Percentiles rank a stretch among this genome's conserved stretches.
Evolutionary conservation across 352 stramenopile genomes (phyloP).

Genomic region (Plasmopara halstedii): DNA sequence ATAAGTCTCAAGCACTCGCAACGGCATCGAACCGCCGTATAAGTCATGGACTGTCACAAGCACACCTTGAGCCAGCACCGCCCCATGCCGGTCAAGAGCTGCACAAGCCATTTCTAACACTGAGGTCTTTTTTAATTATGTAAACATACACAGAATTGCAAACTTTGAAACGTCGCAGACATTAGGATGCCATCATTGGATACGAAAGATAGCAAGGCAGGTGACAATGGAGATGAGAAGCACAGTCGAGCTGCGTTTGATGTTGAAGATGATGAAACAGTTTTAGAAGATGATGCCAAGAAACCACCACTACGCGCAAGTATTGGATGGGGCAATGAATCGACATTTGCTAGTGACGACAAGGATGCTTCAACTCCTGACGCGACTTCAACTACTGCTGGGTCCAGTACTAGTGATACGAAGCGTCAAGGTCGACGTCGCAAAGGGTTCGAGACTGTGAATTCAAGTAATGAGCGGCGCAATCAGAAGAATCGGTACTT

Average conservation of each 20-base stretch:
- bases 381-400: constrained; percentile 4
- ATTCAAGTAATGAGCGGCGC: constrained; percentile 13
- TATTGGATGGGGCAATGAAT: constrained; percentile 52
- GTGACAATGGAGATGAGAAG: constrained; percentile 9
- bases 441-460: constrained; percentile 37
- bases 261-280: constrained; percentile 31
- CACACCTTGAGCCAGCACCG: constrained; percentile 35
- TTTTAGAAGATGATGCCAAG: constrained; percentile 34
- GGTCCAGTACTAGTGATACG: constrained; percentile 20
- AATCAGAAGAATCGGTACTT: constrained; percentile 71
- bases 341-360: constrained; percentile 19
- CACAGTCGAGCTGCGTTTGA: constrained; percentile 28
- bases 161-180: constrained; percentile 9
- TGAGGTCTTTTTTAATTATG: too few relatives aligned
- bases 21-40: constrained; percentile 34
- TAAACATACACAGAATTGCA: too few relatives aligned
- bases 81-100: constrained; percentile 34
- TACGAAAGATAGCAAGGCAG: constrained; percentile 22
- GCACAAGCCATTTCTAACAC: constrained; percentile 42
- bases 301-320: constrained; percentile 45
- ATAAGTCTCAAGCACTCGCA: constrained; percentile 47
- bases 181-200: constrained; percentile 10
- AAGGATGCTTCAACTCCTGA: constrained; percentile 15
- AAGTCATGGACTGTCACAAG: constrained; percentile 64
- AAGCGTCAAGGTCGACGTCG: constrained; percentile 52